phyloP scores from a whole-genome alignment of 306 rosid species.

The apple (Malus domestica) region DNA sequence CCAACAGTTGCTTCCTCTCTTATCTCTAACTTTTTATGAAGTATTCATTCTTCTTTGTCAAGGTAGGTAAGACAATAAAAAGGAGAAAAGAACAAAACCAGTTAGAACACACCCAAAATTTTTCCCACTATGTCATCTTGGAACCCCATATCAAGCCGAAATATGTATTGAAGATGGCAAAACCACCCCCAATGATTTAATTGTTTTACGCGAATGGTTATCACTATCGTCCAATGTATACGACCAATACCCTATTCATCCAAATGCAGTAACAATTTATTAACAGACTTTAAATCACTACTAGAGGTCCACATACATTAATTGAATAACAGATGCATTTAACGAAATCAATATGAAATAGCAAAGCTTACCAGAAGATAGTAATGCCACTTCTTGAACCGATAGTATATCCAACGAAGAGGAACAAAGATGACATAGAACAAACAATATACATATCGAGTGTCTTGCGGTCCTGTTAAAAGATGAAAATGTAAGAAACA shows the following conservation, averaged over 20 bases:
- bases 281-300: neutral
- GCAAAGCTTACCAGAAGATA: slow-evolving; percentile 70
- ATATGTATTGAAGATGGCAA: neutral
- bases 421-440: slow-evolving; percentile 85
- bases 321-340: neutral
- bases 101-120: neutral
- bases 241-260: neutral
- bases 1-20: neutral
- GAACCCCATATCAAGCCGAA: neutral
- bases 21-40: neutral
- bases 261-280: neutral
- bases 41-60: neutral
- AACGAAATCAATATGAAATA: neutral
- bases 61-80: neutral
- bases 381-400: slow-evolving; percentile 95
- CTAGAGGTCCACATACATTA: neutral
- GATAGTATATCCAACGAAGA: slow-evolving; percentile 92
- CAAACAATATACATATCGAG: slow-evolving; percentile 69
- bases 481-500: neutral
- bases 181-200: neutral
- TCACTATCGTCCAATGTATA: neutral
- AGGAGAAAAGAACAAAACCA: neutral
- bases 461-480: slow-evolving; percentile 81
- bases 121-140: neutral
- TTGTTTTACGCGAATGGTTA: neutral